phyloP scores from a whole-genome alignment of 371 early-diverging fungal genomes.

The Lichtheimia corymbifera region DNA sequence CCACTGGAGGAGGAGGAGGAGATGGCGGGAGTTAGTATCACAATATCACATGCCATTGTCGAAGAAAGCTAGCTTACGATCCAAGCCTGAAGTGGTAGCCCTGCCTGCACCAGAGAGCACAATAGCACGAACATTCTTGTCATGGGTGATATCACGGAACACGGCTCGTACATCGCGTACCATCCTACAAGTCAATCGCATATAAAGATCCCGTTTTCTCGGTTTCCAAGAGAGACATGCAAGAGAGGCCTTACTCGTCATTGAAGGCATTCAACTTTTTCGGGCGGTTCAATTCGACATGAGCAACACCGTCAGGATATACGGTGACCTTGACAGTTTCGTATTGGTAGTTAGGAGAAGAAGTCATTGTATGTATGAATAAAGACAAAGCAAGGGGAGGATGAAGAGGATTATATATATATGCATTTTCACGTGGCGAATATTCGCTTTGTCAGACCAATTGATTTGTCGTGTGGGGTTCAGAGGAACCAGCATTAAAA shows the following conservation, averaged over 20 bases:
- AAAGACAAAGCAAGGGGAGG: background rate
- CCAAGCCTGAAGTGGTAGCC: constrained; percentile 89
- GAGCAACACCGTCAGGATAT: constrained; percentile 66
- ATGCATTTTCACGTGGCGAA: too few species aligned
- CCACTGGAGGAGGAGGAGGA: background rate
- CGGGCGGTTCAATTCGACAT: constrained; percentile 84
- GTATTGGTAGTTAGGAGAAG: constrained; percentile 43
- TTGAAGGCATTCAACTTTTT: constrained; percentile 82
- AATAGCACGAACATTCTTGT: constrained; percentile 67
- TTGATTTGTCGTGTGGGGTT: too few species aligned
- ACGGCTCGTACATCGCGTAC: constrained; percentile 28
- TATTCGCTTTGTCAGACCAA: too few species aligned
- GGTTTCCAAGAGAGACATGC: background rate
- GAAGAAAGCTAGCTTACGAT: constrained; percentile 55
- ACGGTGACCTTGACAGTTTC: constrained; percentile 63
- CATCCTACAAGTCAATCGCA: constrained; percentile 14
- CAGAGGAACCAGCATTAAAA: too few species aligned
- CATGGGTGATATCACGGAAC: constrained; percentile 58
- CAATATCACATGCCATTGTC: background rate
- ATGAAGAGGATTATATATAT: background rate
- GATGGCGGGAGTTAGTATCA: background rate
- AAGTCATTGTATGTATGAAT: background rate
- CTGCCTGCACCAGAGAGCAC: constrained; percentile 75
- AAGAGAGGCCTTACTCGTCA: constrained; percentile 32
- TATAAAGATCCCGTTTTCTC: background rate